Conservation (phyloP, 208 protist genomes). For the Trypanosoma cruzi region DNA sequence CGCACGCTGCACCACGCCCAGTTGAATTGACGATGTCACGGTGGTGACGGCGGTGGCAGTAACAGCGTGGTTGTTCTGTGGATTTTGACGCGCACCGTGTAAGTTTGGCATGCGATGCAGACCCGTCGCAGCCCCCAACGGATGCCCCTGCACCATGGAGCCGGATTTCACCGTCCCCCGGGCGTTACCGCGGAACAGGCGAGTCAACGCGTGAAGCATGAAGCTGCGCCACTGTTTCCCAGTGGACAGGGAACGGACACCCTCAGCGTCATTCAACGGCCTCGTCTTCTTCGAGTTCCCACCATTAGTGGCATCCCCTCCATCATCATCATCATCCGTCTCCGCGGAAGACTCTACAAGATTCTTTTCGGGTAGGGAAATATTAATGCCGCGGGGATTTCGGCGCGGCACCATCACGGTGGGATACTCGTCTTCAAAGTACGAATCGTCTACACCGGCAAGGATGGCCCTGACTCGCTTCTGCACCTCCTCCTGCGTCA, state of each 20-base stretch:
- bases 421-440: slow-evolving; percentile 46
- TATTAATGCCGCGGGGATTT: background rate
- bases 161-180: background rate
- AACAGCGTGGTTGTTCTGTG: background rate
- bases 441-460: slow-evolving; percentile 18
- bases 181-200: slow-evolving; percentile 27
- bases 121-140: background rate
- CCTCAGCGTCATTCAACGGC: slow-evolving; percentile 8
- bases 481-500: slow-evolving; percentile 36
- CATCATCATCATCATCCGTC: slow-evolving; percentile 10
- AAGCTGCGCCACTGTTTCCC: slow-evolving; percentile 42
- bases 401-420: background rate
- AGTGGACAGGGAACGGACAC: slow-evolving; percentile 16
- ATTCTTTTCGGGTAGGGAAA: background rate
- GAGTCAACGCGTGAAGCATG: slow-evolving; percentile 32
- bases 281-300: background rate
- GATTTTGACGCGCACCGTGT: background rate
- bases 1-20: slow-evolving; percentile 41
- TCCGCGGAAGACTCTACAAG: background rate
- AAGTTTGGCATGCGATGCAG: slow-evolving; percentile 14
- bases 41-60: background rate
- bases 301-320: too few species aligned
- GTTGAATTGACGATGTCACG: background rate
- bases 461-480: slow-evolving; percentile 16
- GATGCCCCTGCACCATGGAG: slow-evolving; percentile 5